Evolutionary conservation across 805 yeast species (phyloP).

Genomic region (Lipomyces lipofer): DNA sequence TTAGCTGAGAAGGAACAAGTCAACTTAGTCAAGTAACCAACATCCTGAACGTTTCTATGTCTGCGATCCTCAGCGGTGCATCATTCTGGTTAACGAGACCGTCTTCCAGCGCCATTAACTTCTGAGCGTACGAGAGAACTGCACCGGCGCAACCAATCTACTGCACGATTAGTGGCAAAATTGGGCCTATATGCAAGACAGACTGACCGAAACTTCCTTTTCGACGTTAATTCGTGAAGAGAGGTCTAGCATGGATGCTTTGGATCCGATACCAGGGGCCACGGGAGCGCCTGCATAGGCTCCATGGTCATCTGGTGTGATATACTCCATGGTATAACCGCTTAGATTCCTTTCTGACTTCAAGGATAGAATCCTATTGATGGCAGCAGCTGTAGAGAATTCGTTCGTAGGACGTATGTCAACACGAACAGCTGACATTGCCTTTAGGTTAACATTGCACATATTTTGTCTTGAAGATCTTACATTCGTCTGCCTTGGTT

Average conservation of each 20-base stretch:
- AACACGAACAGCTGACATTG: no score
- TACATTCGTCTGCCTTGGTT: background rate
- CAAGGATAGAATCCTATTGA: constrained; percentile 14
- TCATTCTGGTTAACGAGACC: constrained; percentile 4
- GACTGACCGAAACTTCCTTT: constrained; percentile 18
- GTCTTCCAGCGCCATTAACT: constrained; percentile 11
- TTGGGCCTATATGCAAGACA: no score
- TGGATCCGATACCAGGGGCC: background rate
- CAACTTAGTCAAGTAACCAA: background rate
- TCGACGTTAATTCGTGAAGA: constrained; percentile 21
- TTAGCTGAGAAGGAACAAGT: no score
- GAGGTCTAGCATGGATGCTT: constrained; percentile 6
- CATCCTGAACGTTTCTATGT: constrained; percentile 21
- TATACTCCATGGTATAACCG: background rate
- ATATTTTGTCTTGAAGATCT: no score
- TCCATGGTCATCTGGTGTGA: constrained; percentile 6
- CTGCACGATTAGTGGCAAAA: background rate
- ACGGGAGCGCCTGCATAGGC: background rate
- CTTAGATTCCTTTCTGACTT: background rate
- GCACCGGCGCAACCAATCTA: constrained; percentile 30
- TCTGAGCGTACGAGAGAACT: constrained; percentile 14
- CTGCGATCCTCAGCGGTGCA: constrained; percentile 23
- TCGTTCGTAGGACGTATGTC: constrained; percentile 25
- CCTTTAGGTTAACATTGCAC: no score
- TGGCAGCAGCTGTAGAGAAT: constrained; percentile 13